Evolutionary conservation across 2,329 filamentous ascomycete genomes (phyloP).

Genomic region (Xylariaceae sp.): DNA sequence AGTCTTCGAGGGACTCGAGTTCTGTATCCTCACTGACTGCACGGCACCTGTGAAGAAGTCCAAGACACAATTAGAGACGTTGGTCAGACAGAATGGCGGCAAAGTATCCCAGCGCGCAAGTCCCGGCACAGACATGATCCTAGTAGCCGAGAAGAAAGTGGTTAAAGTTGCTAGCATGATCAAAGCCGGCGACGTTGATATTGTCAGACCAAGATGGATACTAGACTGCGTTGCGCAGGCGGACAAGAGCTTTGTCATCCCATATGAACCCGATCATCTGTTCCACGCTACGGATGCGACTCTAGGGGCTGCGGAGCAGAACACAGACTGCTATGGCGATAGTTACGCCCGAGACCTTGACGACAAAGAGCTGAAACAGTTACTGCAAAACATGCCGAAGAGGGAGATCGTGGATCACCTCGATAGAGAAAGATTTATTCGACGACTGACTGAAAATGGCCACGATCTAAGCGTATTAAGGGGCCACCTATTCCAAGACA

Average conservation of each 20-base stretch:
- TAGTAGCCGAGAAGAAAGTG: slow-evolving; percentile 75
- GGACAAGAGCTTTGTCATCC: slow-evolving; percentile 60
- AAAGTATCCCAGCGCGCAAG: slow-evolving; percentile 71
- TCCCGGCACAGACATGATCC: slow-evolving; percentile 60
- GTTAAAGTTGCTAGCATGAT: slow-evolving; percentile 83
- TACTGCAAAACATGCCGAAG: slow-evolving; percentile 51
- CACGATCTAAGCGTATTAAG: slow-evolving; percentile 50
- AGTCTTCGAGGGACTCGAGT: slow-evolving; percentile 73
- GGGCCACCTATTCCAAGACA: slow-evolving; percentile 52
- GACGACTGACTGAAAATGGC: slow-evolving; percentile 55
- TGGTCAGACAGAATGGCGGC: slow-evolving; percentile 83
- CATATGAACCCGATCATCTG: slow-evolving; percentile 62
- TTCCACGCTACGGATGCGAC: slow-evolving; percentile 64
- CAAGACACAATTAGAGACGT: slow-evolving; percentile 74
- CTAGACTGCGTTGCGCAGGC: slow-evolving; percentile 70
- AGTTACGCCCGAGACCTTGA: slow-evolving; percentile 73
- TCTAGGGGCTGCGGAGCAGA: slow-evolving; percentile 52
- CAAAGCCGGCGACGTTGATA: slow-evolving; percentile 66
- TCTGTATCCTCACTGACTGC: slow-evolving; percentile 81
- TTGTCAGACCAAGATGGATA: slow-evolving; percentile 80
- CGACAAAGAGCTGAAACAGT: slow-evolving; percentile 57
- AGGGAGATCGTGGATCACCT: slow-evolving; percentile 42
- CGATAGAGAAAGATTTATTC: slow-evolving; percentile 46
- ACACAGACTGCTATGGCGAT: slow-evolving; percentile 76
- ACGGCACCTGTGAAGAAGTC: slow-evolving; percentile 66